Conservation (phyloP, 805 yeast genomes). For the Vanderwaltozyma polyspora region DNA sequence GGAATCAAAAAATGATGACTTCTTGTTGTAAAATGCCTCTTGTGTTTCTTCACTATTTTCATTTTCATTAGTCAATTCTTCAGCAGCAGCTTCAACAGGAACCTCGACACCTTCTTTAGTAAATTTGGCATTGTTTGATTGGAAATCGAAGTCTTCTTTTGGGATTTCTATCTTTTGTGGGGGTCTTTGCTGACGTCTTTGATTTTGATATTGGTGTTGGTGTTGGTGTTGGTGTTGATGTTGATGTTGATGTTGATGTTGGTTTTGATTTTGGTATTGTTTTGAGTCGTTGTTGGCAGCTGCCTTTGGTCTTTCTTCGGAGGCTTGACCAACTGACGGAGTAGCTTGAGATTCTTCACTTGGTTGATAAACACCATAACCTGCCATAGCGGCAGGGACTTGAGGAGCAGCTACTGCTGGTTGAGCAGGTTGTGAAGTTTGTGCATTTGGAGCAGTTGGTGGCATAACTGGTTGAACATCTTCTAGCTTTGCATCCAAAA, state of each 20-base stretch:
- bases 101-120: slow-evolving; percentile 34
- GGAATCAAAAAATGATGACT: slow-evolving; percentile 80
- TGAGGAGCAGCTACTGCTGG: slow-evolving; percentile 9
- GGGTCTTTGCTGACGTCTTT: too few species aligned
- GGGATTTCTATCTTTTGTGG: slow-evolving; percentile 31
- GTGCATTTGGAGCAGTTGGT: slow-evolving; percentile 11
- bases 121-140: slow-evolving; percentile 61
- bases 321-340: slow-evolving; percentile 6
- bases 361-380: slow-evolving; percentile 26
- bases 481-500: slow-evolving; percentile 61
- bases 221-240: slow-evolving; percentile 1
- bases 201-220: background rate
- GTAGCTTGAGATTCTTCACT: slow-evolving; percentile 8
- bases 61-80: background rate
- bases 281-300: background rate
- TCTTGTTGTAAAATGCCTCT: slow-evolving; percentile 53
- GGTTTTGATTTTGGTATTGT: background rate
- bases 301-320: background rate
- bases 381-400: slow-evolving; percentile 28
- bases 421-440: slow-evolving; percentile 5
- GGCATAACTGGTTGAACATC: slow-evolving; percentile 46
- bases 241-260: background rate
- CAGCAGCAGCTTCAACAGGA: slow-evolving; percentile 5
- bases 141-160: slow-evolving; percentile 64
- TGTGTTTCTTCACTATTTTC: slow-evolving; percentile 4